Conservation (phyloP, 176 grass and related monocot species). For the Luzula sylvatica region DNA sequence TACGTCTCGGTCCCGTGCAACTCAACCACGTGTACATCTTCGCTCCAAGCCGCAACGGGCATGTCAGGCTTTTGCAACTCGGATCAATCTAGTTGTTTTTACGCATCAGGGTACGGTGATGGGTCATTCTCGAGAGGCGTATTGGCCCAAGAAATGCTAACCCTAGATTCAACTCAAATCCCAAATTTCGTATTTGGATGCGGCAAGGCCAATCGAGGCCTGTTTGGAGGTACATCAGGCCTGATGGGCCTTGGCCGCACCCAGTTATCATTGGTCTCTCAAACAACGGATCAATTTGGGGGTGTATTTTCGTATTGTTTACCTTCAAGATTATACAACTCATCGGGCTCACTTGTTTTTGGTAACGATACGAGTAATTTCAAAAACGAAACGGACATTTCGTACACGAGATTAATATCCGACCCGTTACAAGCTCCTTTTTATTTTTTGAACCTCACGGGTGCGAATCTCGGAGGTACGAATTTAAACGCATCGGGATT, state of each 20-base stretch:
- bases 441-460: conserved; percentile 88
- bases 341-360: conserved; percentile 62
- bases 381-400: conserved; percentile 40
- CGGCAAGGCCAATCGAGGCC: conserved; percentile 66
- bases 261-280: conserved; percentile 53
- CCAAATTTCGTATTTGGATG: conserved; percentile 72
- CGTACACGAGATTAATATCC: conserved; percentile 68
- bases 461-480: conserved; percentile 36
- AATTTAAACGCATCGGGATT: conserved; percentile 30
- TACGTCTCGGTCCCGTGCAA: conserved; percentile 63
- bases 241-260: conserved; percentile 74
- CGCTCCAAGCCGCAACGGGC: conserved; percentile 62
- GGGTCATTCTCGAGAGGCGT: conserved; percentile 81
- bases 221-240: conserved; percentile 61
- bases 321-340: conserved; percentile 34
- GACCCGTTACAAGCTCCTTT: conserved; percentile 62
- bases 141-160: conserved; percentile 55
- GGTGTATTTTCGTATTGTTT: conserved; percentile 89
- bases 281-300: conserved; percentile 47
- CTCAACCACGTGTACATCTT: conserved; percentile 49
- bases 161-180: conserved; percentile 39
- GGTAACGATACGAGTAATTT: conserved; percentile 30
- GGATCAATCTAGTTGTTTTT: conserved; percentile 33
- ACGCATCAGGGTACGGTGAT: conserved; percentile 69
- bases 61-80: conserved; percentile 38